Percentiles rank a stretch among this genome's conserved stretches.
Conservation (phyloP, 73 alveolate species). For the Symbiodinium natans region DNA sequence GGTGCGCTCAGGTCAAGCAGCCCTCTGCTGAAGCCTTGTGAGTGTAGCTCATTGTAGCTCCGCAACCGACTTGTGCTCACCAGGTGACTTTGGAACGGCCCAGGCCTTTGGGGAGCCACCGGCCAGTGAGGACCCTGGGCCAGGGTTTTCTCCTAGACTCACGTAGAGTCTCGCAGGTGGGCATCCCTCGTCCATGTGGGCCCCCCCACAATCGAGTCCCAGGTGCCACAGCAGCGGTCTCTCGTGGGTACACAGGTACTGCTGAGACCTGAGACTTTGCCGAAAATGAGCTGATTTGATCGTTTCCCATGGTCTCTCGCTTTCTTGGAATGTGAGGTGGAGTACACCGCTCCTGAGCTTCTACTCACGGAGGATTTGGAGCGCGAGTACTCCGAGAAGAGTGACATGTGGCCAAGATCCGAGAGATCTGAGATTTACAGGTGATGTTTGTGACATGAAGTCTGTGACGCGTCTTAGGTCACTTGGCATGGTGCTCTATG, state of each 20-base stretch:
- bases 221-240: conserved; percentile 61
- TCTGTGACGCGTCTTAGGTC: conserved; percentile 46
- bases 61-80: neutral
- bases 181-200: neutral
- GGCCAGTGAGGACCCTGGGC: conserved; percentile 17
- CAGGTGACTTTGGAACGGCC: conserved; percentile 88
- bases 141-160: neutral
- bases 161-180: neutral
- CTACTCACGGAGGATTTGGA: neutral
- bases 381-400: conserved; percentile 84
- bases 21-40: neutral
- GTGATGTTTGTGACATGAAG: too few relatives aligned
- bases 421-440: neutral
- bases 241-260: conserved; percentile 91
- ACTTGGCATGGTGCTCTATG: conserved; percentile 92
- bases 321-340: neutral
- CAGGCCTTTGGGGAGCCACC: conserved; percentile 90
- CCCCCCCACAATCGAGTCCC: neutral
- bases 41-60: neutral
- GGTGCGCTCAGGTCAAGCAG: neutral
- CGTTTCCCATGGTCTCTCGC: neutral
- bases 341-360: conserved; percentile 69
- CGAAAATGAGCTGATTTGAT: neutral
- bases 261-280: neutral
- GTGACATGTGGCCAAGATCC: conserved; percentile 75